A percentile compares a stretch with the other conserved stretches of the same genome.
Conservation (phyloP, 2,329 filamentous ascomycete genomes). For the Cadophora gregata region DNA sequence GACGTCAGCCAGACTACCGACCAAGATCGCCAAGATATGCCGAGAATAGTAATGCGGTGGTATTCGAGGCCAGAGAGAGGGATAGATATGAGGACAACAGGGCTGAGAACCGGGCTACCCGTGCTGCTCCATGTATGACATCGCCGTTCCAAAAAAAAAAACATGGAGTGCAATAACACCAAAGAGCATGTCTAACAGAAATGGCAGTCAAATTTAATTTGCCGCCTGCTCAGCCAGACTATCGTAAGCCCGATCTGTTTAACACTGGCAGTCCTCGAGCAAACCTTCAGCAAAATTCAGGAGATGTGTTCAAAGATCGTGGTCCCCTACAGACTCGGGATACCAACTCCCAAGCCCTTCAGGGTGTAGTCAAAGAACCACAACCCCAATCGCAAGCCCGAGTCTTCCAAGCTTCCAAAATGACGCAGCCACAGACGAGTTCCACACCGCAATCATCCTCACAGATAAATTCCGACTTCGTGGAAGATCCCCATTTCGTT, state of each 20-base stretch:
- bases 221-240: conserved; percentile 1
- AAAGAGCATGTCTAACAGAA: too few relatives aligned
- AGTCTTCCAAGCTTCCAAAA: conserved; percentile 6
- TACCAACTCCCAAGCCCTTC: conserved; percentile 3
- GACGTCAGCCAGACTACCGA: conserved; percentile 7
- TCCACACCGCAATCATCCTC: neutral
- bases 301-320: neutral
- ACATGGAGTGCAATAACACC: too few relatives aligned
- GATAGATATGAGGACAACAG: conserved; percentile 1
- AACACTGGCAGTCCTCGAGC: neutral
- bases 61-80: conserved; percentile 14
- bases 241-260: neutral
- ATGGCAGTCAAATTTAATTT: conserved; percentile 1
- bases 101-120: neutral
- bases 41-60: conserved; percentile 23
- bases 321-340: conserved; percentile 10
- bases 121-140: neutral
- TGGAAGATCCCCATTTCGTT: conserved; percentile 38
- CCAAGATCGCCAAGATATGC: conserved; percentile 20
- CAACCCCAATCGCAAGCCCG: neutral
- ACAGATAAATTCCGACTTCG: neutral
- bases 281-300: too few relatives aligned
- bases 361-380: neutral
- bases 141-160: too few relatives aligned
- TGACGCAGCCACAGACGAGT: neutral